Percentiles rank a stretch among this genome's conserved stretches.
These are phyloP conservation scores for Fusarium agapanthi DNA, from an alignment of 2,329 filamentous ascomycete species.

Conservation along the genomic window DNA sequence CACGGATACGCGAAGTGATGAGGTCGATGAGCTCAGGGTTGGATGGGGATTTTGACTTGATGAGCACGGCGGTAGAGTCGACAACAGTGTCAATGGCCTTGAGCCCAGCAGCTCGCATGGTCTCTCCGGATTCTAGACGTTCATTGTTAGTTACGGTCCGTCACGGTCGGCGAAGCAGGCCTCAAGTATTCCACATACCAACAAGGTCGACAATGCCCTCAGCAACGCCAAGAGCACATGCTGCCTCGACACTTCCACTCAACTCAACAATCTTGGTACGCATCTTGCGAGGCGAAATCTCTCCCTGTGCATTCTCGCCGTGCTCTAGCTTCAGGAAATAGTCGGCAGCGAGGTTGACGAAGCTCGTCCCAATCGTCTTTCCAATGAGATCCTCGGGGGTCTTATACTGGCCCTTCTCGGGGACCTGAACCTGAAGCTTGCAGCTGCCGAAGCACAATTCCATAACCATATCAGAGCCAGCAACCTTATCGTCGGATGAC, in stretches of 20 bases:
- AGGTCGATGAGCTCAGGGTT: conserved; percentile 83
- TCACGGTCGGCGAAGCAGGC: background rate
- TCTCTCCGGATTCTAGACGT: conserved; percentile 87
- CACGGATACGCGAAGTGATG: conserved; percentile 85
- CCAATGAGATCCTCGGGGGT: conserved; percentile 83
- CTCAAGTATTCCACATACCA: conserved; percentile 68
- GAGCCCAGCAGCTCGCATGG: conserved; percentile 94
- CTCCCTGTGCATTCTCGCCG: conserved; percentile 53
- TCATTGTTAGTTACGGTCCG: conserved; percentile 19
- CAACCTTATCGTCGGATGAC: conserved; percentile 52
- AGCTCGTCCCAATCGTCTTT: conserved; percentile 95
- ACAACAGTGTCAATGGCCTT: conserved; percentile 95
- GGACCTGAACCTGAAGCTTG: conserved; percentile 96
- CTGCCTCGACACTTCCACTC: conserved; percentile 95
- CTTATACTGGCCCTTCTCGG: conserved; percentile 78
- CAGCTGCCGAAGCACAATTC: conserved; percentile 91
- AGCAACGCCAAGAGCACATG: conserved; percentile 92
- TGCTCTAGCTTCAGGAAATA: conserved; percentile 85
- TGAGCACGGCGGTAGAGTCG: conserved; percentile 85
- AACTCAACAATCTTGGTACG: conserved; percentile 92
- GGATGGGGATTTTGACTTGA: conserved; percentile 86
- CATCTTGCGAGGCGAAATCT: conserved; percentile 60
- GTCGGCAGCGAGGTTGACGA: conserved; percentile 81
- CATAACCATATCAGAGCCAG: conserved; percentile 84
- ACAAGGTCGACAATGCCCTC: conserved; percentile 98